Conservation (phyloP, 176 grass and related monocot species). For the Ampelocalamus luodianensis region DNA sequence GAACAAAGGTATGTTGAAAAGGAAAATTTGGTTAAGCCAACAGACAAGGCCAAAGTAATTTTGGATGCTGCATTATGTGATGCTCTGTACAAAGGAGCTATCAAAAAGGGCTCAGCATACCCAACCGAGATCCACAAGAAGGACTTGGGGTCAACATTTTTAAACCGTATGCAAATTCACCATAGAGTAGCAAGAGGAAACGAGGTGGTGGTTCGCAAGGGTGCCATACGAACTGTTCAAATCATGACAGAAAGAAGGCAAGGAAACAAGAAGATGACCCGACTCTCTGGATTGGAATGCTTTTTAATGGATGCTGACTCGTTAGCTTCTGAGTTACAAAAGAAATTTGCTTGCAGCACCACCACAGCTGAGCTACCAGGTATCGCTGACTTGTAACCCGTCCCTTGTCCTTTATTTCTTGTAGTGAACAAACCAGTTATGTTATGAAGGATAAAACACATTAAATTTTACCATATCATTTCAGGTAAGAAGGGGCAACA, state of each 20-base stretch:
- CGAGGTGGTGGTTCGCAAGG: constrained; percentile 72
- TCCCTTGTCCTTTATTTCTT: not conserved
- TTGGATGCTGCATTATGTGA: constrained; percentile 86
- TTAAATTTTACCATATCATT: not conserved
- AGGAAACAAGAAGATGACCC: constrained; percentile 90
- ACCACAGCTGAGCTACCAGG: constrained; percentile 88
- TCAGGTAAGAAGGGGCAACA: constrained; percentile 90
- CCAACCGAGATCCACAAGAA: constrained; percentile 89
- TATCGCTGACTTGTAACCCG: constrained; percentile 25
- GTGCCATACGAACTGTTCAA: constrained; percentile 77
- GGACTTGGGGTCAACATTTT: constrained; percentile 74
- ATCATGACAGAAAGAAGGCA: constrained; percentile 96
- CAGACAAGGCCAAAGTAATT: constrained; percentile 70
- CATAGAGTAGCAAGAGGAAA: constrained; percentile 73
- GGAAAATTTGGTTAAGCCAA: constrained; percentile 90
- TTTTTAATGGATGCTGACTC: constrained; percentile 80
- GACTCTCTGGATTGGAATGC: constrained; percentile 78
- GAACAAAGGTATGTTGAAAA: constrained; percentile 83
- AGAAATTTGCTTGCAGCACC: constrained; percentile 98
- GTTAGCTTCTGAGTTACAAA: constrained; percentile 84
- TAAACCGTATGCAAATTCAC: constrained; percentile 89
- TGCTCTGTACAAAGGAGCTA: constrained; percentile 89
- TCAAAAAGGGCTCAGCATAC: constrained; percentile 82
- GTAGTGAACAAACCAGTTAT: not conserved
- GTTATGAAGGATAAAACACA: not conserved